Percentiles rank a stretch among this genome's conserved stretches.
phyloP scores from a whole-genome alignment of 176 grass and related monocot species.

The Oryza brachyantha region DNA sequence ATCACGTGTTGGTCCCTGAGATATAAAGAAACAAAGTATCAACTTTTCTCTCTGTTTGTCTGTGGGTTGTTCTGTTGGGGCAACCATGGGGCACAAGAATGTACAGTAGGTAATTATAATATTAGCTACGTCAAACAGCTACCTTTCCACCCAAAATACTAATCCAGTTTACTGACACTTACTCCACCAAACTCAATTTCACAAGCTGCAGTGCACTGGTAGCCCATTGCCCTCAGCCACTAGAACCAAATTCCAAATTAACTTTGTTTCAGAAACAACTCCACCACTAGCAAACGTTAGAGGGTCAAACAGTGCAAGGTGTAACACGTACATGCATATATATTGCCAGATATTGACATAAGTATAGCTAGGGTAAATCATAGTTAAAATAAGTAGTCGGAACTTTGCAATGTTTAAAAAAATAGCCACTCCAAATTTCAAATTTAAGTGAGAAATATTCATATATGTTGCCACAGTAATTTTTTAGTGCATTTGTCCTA shows the following conservation, averaged over 20 bases:
- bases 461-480: background rate
- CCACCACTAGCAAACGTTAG: background rate
- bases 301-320: background rate
- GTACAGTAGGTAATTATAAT: background rate
- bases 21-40: constrained; percentile 23
- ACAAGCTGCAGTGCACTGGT: background rate
- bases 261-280: background rate
- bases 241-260: no score
- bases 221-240: background rate
- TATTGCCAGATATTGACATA: background rate
- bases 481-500: background rate
- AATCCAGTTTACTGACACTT: background rate
- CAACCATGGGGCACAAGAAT: background rate
- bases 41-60: background rate
- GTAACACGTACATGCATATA: background rate
- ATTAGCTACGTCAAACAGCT: background rate
- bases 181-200: background rate
- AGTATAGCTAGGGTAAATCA: background rate
- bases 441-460: background rate
- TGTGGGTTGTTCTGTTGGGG: background rate
- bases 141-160: background rate
- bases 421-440: background rate
- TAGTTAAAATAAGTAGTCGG: background rate
- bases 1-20: constrained; percentile 87
- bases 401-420: background rate